These are phyloP conservation scores for Scheffersomyces segobiensis DNA, from an alignment of 1,139 yeast species.

Conservation along the genomic window DNA sequence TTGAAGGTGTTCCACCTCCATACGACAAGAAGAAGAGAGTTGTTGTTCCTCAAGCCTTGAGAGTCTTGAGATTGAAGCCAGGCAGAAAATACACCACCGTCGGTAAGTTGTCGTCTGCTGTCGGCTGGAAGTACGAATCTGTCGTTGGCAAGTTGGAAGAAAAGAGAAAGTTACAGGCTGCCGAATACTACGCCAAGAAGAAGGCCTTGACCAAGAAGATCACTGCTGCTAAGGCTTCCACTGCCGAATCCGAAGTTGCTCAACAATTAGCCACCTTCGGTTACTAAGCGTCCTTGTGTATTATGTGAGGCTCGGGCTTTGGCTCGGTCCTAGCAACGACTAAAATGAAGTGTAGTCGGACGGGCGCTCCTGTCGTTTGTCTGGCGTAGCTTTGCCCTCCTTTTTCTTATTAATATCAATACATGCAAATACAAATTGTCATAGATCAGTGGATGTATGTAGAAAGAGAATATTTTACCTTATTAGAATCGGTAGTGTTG, in stretches of 20 bases:
- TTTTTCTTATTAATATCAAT: background rate
- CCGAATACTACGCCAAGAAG: constrained; percentile 99
- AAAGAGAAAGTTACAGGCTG: constrained; percentile 99
- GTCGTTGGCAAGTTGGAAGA: constrained; percentile 97
- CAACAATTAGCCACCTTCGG: constrained; percentile 78
- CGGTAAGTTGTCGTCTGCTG: constrained; percentile 93
- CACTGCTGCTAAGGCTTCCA: constrained; percentile 78
- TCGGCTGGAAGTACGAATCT: constrained; percentile 99
- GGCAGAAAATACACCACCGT: constrained; percentile 99
- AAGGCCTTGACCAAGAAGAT: constrained; percentile 92
- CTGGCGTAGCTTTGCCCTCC: background rate
- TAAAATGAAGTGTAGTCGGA: background rate
- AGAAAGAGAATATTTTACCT: background rate
- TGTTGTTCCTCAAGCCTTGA: constrained; percentile 99
- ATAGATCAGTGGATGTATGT: background rate
- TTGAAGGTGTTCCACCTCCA: constrained; percentile 99
- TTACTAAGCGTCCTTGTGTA: constrained; percentile 48
- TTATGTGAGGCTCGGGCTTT: background rate
- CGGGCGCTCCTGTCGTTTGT: background rate
- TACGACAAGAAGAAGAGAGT: constrained; percentile 99
- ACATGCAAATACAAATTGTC: background rate
- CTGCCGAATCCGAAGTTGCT: constrained; percentile 73
- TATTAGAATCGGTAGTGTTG: background rate
- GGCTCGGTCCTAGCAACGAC: background rate
- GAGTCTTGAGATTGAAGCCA: constrained; percentile 98